These are phyloP conservation scores for Colletotrichum simmondsii DNA, from an alignment of 2,329 filamentous ascomycete genomes.

Conservation along the genomic window DNA sequence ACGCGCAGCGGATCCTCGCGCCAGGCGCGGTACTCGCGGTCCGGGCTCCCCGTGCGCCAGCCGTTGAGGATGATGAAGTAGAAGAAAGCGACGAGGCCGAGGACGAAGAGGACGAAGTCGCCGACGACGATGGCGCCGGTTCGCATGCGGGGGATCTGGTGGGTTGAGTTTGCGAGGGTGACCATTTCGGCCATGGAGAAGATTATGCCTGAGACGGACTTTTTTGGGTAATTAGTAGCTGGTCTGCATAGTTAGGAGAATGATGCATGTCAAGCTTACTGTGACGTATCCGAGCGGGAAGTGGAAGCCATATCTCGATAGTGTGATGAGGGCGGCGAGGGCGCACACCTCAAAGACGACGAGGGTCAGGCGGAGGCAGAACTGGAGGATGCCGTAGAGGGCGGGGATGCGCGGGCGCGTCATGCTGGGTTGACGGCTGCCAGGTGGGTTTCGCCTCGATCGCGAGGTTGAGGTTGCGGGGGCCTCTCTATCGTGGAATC, in stretches of 20 bases:
- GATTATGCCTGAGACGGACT: constrained; percentile 50
- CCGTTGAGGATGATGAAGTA: constrained; percentile 36
- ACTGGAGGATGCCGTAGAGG: constrained; percentile 36
- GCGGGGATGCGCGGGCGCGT: constrained; percentile 34
- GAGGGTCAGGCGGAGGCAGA: constrained; percentile 35
- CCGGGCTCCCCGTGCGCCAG: constrained; percentile 30
- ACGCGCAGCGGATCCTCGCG: constrained; percentile 31
- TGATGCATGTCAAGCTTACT: neutral
- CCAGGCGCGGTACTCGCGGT: constrained; percentile 27
- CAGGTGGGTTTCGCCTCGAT: neutral
- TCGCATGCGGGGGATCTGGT: constrained; percentile 35
- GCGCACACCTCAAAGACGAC: constrained; percentile 36
- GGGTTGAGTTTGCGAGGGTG: constrained; percentile 36
- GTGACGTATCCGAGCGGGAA: constrained; percentile 35
- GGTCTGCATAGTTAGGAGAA: neutral
- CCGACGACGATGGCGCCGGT: constrained; percentile 32
- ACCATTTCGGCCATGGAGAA: constrained; percentile 52
- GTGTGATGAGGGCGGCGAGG: constrained; percentile 34
- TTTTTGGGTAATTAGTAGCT: neutral
- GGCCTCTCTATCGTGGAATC: constrained; percentile 19
- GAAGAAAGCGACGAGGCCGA: constrained; percentile 37
- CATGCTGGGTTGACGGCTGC: constrained; percentile 21
- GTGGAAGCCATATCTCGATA: constrained; percentile 31
- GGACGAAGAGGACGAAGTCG: constrained; percentile 35
- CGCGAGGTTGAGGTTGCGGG: constrained; percentile 1